These are phyloP conservation scores for Hanseniaspora taiwanica DNA, from an alignment of 805 yeast species.

Conservation along the genomic window DNA sequence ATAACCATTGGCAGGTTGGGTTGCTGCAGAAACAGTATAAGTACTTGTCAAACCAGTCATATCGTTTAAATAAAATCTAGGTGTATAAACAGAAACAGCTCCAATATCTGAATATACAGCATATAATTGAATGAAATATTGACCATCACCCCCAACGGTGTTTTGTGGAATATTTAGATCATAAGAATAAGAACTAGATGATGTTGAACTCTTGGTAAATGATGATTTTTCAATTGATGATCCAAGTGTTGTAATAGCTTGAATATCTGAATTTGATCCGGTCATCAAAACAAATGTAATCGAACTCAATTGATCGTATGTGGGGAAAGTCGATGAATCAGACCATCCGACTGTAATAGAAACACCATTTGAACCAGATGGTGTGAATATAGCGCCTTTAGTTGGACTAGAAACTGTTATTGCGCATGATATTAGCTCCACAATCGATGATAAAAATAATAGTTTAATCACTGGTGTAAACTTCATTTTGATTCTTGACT, in stretches of 20 bases:
- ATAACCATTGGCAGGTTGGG: slow-evolving; percentile 31
- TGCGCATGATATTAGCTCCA: slow-evolving; percentile 17
- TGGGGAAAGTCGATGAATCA: slow-evolving; percentile 39
- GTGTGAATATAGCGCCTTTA: slow-evolving; percentile 11
- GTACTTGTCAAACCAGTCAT: slow-evolving; percentile 51
- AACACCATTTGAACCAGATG: slow-evolving; percentile 15
- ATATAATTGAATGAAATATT: slow-evolving; percentile 58
- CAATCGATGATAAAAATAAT: neutral
- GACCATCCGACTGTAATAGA: slow-evolving; percentile 34
- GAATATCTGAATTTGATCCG: slow-evolving; percentile 43
- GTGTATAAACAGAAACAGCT: slow-evolving; percentile 50
- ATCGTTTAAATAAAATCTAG: slow-evolving; percentile 49
- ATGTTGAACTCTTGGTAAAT: slow-evolving; percentile 12
- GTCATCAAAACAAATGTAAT: slow-evolving; percentile 52
- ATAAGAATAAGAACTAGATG: slow-evolving; percentile 33
- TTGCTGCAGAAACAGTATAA: slow-evolving; percentile 34
- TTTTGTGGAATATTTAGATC: slow-evolving; percentile 23
- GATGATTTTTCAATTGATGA: slow-evolving; percentile 18
- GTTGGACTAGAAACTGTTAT: too few species aligned
- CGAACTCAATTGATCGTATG: slow-evolving; percentile 28
- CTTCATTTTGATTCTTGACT: too few species aligned
- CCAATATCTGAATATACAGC: slow-evolving; percentile 29
- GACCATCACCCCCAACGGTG: slow-evolving; percentile 44
- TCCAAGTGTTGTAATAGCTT: slow-evolving; percentile 25
- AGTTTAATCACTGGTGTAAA: too few species aligned